Evolutionary conservation across 106 monocot species (phyloP), one percentile per base, ranked within the genome.

Genomic region (Chionographis japonica): DNA sequence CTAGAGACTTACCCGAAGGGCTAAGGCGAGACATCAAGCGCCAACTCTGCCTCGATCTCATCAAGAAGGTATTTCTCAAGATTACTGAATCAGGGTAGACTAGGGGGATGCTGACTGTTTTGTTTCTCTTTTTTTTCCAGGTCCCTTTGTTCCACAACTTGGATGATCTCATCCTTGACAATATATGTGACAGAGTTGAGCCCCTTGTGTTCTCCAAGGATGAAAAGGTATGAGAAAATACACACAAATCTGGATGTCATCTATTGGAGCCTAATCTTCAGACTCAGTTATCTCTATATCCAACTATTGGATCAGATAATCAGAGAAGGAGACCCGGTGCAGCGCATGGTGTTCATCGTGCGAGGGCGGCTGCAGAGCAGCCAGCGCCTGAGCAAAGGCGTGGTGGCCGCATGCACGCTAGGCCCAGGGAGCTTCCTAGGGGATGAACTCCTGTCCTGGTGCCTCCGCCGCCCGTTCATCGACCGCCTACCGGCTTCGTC

Each of bases 401-500:
- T 72, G 61, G 74, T 91, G 7, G 81, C 91, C 12, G 86, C 85
- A 4, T 85, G 91, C 74, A 75, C 72, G 63, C 59, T 95, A 27
- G 88, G 94, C 15, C 81, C 79, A 0, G 85, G 94, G 11, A 91
- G 73, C 56, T 91, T 95, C 61, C 69, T 95, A 6, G 91, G 94
- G 1, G 94, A 95, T 38, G 95, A 95, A 65, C 91, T 95, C 43
- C 86, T 91, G 50, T 88, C 94, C 8, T 95, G 91, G 94, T 95
- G 94, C 68, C 85, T 95, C 11, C 94, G 91, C 11, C 88, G 91
- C 2, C 94, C 91, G 13, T 91, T 86, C 63, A 15, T 79, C 8
- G 85, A 95, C 37, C 88, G 88, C 16, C 63, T 88, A 11, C 94
- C 91, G 2, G 72, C 91, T 57, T 91, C 91, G 1, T 88, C 88